Conservation (phyloP, 495 filamentous ascomycete genomes). For the Acidomyces sp. region DNA sequence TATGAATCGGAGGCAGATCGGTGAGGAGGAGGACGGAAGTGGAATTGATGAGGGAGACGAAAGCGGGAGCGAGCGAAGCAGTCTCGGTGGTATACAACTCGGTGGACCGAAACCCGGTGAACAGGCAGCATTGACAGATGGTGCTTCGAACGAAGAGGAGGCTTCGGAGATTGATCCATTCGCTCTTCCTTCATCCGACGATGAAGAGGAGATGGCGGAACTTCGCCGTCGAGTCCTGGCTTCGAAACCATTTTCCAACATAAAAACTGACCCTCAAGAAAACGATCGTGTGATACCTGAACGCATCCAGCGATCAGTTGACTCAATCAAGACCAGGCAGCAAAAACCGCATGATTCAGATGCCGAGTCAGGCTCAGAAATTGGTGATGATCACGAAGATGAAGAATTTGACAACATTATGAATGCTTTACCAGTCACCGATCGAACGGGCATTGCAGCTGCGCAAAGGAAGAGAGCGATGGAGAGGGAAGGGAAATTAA, state of each 20-base stretch:
- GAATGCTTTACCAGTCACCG: conserved; percentile 71
- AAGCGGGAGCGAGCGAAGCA: conserved; percentile 27
- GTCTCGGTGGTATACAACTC: conserved; percentile 39
- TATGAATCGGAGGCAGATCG: conserved; percentile 49
- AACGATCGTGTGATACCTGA: conserved; percentile 28
- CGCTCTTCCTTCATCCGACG: conserved; percentile 65
- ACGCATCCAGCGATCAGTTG: conserved; percentile 27
- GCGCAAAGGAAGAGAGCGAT: conserved; percentile 36
- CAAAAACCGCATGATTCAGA: conserved; percentile 43
- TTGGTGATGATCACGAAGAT: conserved; percentile 18
- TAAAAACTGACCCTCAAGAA: conserved; percentile 42
- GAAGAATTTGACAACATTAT: conserved; percentile 77
- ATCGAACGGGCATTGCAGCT: conserved; percentile 60
- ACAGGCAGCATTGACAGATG: conserved; percentile 32
- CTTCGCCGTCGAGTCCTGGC: conserved; percentile 69
- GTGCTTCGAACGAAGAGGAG: conserved; percentile 34
- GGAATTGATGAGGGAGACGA: conserved; percentile 42
- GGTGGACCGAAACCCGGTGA: conserved; percentile 29
- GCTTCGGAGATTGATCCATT: conserved; percentile 49
- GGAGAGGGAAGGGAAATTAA: conserved; percentile 31
- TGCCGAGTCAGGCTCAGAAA: conserved; percentile 42
- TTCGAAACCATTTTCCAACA: conserved; percentile 72
- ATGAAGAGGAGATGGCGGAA: conserved; percentile 82
- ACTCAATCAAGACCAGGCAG: neutral
- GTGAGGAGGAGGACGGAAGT: conserved; percentile 44